Evolutionary conservation across 495 filamentous ascomycete species (phyloP), one percentile per base, ranked within the genome.

Genomic region (Penicillium simplicissimum): DNA sequence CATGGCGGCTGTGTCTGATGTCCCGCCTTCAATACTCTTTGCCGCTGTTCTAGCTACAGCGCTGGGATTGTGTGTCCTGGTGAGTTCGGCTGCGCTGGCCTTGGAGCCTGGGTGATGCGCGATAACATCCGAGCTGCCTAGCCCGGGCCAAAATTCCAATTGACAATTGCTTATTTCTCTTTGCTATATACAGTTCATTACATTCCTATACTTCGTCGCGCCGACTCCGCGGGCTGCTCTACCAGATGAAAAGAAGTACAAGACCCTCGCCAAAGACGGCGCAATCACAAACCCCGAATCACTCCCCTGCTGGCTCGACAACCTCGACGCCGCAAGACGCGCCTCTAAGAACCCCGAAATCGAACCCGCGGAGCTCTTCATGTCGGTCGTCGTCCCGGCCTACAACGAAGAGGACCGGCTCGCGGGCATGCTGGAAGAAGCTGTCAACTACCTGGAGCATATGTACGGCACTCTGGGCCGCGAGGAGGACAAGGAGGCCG

Each of bases 371-470:
- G 83, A 87, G 23, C 67, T 92, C 9, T 85, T 85, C 71, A 86
- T 98, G 80, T 94, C 89, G 55, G 86, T 98, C 3, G 91, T 98
- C 3, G 88, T 98, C 51, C 95, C 95, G 0, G 95, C 95, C 7
- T 99, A 91, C 81, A 98, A 99, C 72, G 95, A 99, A 65, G 86
- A 91, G 64, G 82, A 90, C 58, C 86, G 95, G 14, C 80, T 99
- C 19, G 79, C 82, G 8, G 86, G 86, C 9, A 96, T 96, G 84
- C 81, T 99, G 17, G 87, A 93, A 63, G 95, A 98, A 75, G 92
- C 96, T 14, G 88, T 97, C 54, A 87, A 87, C 55, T 96, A 92
- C 74, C 81, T 98, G 8, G 87, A 95, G 72, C 70, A 77, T 14
- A 82, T 84, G 58, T 96, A 93, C 70, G 90, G 91, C 13, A 85